A percentile compares a stretch with the other conserved stretches of the same genome.
Conservation (phyloP, 2,329 filamentous ascomycete genomes). For the Sclerotinia subarctica region DNA sequence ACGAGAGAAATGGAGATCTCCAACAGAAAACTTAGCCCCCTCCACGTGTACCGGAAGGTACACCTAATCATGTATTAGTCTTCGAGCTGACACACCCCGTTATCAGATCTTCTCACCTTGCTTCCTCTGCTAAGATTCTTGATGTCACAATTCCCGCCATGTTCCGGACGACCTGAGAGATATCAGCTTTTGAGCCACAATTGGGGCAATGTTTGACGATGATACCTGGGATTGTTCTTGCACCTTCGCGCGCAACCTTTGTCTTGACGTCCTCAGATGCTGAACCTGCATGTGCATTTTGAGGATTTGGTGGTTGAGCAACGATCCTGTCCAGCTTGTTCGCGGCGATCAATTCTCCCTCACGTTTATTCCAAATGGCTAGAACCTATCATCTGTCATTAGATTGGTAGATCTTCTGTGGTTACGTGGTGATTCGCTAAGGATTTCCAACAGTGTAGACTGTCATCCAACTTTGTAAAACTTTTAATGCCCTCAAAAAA, state of each 20-base stretch:
- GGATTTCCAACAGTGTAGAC: not conserved
- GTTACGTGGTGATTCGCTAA: not conserved
- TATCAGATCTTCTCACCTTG: slow-evolving; percentile 3
- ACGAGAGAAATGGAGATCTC: slow-evolving; percentile 63
- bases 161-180: slow-evolving; percentile 33
- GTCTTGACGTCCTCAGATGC: slow-evolving; percentile 56
- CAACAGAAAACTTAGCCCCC: slow-evolving; percentile 86
- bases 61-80: slow-evolving; percentile 54
- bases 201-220: not conserved
- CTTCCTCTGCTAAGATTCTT: slow-evolving; percentile 76
- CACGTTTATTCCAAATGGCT: slow-evolving; percentile 77
- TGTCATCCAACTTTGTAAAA: not conserved
- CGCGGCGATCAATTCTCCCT: slow-evolving; percentile 72
- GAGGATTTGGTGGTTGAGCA: slow-evolving; percentile 70
- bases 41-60: slow-evolving; percentile 84
- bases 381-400: slow-evolving; percentile 49
- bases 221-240: slow-evolving; percentile 73
- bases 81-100: not conserved
- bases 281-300: slow-evolving; percentile 69
- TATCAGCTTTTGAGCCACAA: slow-evolving; percentile 12
- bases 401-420: not conserved
- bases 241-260: slow-evolving; percentile 73
- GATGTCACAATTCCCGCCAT: slow-evolving; percentile 85
- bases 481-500: not conserved
- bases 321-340: slow-evolving; percentile 67